Evolutionary conservation across 176 grass and related monocot genomes (phyloP), one percentile per base, ranked within the genome.

Genomic region (Avena atlantica): DNA sequence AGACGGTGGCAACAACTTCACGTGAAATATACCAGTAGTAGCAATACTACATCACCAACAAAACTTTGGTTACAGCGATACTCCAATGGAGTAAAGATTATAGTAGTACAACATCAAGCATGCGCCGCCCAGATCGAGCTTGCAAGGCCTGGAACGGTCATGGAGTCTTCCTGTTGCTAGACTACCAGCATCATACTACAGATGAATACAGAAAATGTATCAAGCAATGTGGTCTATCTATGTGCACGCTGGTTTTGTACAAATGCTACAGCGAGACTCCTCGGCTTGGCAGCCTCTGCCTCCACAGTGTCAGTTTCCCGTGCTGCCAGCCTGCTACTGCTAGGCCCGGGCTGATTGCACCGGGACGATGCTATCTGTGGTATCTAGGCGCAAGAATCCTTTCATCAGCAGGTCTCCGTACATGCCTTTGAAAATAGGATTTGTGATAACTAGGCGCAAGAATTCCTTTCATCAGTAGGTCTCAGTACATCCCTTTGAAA

Each of bases 401-500:
- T 31, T 72, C 9, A 52, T 58, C 0, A 7, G 8, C 15, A 34
- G 25, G 8, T 12, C 92, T 95, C 78, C 5, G 6, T 42, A 42
- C 40, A 42, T 42, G 0, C 40, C 40, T 34, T 34, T 34, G 31
- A 34, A 34, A 34, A 34, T 0, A 34, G 31, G 2, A 27, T 66
- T 4, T 29, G 77, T 76, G 13, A 76, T 10, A 24, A 23, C 78
- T 73, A 77, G 31, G 59, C 27, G n/a, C 14, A 14, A 31, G 6
- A 68, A 68, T 8, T 8, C 3, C 77, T 55, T 45, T 71, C 8
- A 51, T 57, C 0, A 6, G 8, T 7, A 31, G 25, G 7, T 12
- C 92, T 95, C 78, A 98, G 31, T 98, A 96, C 94, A 98, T 98
- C 49, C 97, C 97, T 86, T 99, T 99, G 88, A 99, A 99, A 60